Percentiles rank a stretch among this genome's conserved stretches.
Evolutionary conservation across 1,139 yeast genomes (phyloP).

Genomic region (Suhomyces terraborum): DNA sequence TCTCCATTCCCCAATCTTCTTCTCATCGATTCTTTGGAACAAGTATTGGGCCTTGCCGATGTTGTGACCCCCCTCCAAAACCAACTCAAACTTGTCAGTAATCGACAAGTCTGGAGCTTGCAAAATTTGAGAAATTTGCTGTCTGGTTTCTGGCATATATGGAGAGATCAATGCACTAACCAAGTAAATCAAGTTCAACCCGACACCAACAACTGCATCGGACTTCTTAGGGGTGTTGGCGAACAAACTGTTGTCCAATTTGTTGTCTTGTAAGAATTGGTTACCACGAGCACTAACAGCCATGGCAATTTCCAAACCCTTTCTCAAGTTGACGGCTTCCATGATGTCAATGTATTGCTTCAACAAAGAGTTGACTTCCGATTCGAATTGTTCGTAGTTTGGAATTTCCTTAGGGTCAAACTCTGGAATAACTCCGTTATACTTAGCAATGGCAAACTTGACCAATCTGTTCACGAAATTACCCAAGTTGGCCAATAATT

Average conservation of each 20-base stretch:
- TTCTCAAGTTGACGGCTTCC: slow-evolving; percentile 81
- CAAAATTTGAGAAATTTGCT: slow-evolving; percentile 71
- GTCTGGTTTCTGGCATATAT: slow-evolving; percentile 83
- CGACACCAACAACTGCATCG: slow-evolving; percentile 92
- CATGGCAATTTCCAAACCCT: slow-evolving; percentile 91
- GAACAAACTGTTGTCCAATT: slow-evolving; percentile 84
- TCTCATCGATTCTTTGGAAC: slow-evolving; percentile 88
- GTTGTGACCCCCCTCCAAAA: slow-evolving; percentile 78
- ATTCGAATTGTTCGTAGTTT: slow-evolving; percentile 50
- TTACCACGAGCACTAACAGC: slow-evolving; percentile 90
- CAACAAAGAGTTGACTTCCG: slow-evolving; percentile 65
- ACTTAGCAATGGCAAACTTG: slow-evolving; percentile 87
- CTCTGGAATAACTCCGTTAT: slow-evolving; percentile 83
- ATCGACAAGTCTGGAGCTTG: slow-evolving; percentile 80
- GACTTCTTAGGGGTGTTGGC: slow-evolving; percentile 75
- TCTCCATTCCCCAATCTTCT: slow-evolving; percentile 88
- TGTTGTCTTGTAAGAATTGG: slow-evolving; percentile 91
- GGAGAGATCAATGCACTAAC: slow-evolving; percentile 81
- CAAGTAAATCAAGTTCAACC: slow-evolving; percentile 82
- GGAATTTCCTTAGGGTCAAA: slow-evolving; percentile 50
- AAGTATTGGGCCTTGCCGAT: slow-evolving; percentile 90
- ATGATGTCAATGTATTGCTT: slow-evolving; percentile 63
- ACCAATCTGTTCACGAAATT: slow-evolving; percentile 93
- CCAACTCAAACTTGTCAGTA: slow-evolving; percentile 71
- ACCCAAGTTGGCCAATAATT: slow-evolving; percentile 92